These are phyloP conservation scores for Rubia peregrina DNA, from an alignment of 305 asterid genomes.

Conservation along the genomic window DNA sequence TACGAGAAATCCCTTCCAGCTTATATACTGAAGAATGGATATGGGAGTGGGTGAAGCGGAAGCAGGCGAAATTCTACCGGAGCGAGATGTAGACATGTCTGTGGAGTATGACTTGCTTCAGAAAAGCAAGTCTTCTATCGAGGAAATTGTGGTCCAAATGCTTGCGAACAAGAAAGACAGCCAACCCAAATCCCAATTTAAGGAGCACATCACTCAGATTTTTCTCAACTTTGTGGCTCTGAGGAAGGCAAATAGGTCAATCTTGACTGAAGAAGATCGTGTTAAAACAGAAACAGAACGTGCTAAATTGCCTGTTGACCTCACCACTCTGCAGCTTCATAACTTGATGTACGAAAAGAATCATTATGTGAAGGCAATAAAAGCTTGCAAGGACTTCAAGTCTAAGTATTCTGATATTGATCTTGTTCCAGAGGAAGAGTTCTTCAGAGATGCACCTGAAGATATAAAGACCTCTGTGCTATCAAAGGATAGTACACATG, in stretches of 20 bases:
- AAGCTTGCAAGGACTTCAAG: constrained; percentile 88
- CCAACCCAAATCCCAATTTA: constrained; percentile 52
- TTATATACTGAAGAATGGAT: constrained; percentile 32
- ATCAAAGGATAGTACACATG: constrained; percentile 62
- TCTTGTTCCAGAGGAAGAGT: constrained; percentile 90
- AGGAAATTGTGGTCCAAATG: constrained; percentile 70
- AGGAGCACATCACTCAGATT: constrained; percentile 68
- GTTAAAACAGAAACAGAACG: constrained; percentile 83
- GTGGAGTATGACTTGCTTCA: constrained; percentile 62
- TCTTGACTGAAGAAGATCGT: constrained; percentile 90
- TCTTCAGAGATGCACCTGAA: constrained; percentile 69
- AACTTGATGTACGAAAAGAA: constrained; percentile 92
- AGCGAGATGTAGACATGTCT: constrained; percentile 66
- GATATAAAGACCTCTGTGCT: constrained; percentile 58
- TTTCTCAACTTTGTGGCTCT: constrained; percentile 76
- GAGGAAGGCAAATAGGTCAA: constrained; percentile 97
- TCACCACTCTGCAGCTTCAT: constrained; percentile 89
- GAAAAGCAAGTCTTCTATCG: constrained; percentile 57
- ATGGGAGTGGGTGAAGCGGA: constrained; percentile 80
- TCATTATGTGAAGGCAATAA: constrained; percentile 86
- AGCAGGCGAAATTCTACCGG: constrained; percentile 88
- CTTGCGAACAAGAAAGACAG: constrained; percentile 56
- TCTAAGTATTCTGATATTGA: constrained; percentile 65
- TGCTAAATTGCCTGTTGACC: constrained; percentile 86
- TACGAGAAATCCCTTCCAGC: not conserved